Evolutionary conservation across 1,284 basidiomycete genomes (phyloP), one percentile per base, ranked within the genome.

Genomic region (Pseudozyma pruni): DNA sequence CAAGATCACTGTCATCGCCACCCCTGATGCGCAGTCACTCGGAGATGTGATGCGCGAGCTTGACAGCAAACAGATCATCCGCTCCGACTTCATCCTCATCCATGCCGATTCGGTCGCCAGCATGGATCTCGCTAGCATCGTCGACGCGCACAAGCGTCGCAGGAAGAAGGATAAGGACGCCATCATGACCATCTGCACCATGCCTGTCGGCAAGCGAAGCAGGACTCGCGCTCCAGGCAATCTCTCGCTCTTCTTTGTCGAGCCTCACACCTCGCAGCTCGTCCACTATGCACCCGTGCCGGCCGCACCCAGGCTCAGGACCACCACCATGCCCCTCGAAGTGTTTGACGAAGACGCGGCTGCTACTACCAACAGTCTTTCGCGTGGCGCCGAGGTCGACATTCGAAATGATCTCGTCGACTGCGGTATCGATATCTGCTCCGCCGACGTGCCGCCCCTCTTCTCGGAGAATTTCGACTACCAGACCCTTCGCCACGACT

Each of bases 391-490:
- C 4, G 90, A 93, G 69, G 84, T 94, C 13, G 91, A 93, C 72
- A 87, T 94, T 62, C 88, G 92, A 48, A 90, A 92, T 79, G 92
- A 94, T 83, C 85, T 94, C 41, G 89, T 94, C 56, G 92, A 94
- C 80, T 93, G 92, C 79, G 88, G 88, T 33, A 75, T 82, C 45
- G 77, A 82, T 53, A 68, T 82, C 27, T 82, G 80, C 74, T 92
- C 92, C n/a, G 89, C 91, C 25, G 91, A 93, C 85, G 91, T 91
- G 19, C 94, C 94, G 0, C 95, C 94, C 0, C 84, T 98, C 5
- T 98, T 98, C 85, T 94, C 96, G 76, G 96, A 98, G 83, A 98
- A 98, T 84, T 99, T 99, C 82, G 96, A 98, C 84, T 98, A 96
- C 81, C 90, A 90, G 43, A 91, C 94, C 83, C 87, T 98, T 64